Percentiles rank a stretch among this genome's conserved stretches.
Evolutionary conservation across 2,329 filamentous ascomycete species (phyloP).

Genomic region (Teratosphaeria nubilosa): DNA sequence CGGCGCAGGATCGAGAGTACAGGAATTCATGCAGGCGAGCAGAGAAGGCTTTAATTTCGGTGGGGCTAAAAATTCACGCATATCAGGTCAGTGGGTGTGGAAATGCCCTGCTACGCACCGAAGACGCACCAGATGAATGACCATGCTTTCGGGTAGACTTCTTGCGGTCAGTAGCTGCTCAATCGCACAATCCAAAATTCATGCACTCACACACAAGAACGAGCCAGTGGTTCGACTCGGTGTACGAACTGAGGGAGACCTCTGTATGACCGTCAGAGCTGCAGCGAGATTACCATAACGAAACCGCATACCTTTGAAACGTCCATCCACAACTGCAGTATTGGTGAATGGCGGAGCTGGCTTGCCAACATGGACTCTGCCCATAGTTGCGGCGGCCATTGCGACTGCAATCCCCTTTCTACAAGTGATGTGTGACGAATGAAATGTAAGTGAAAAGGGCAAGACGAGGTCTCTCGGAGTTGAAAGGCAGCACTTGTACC

Average conservation of each 20-base stretch:
- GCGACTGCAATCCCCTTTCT: background rate
- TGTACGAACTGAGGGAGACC: conserved; percentile 21
- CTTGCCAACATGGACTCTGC: conserved; percentile 16
- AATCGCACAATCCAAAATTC: background rate
- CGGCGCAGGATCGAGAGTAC: conserved; percentile 46
- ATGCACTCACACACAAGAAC: conserved; percentile 41
- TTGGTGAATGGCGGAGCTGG: conserved; percentile 20
- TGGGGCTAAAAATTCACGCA: conserved; percentile 29
- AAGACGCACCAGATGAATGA: conserved; percentile 47
- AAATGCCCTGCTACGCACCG: no score
- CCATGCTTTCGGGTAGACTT: conserved; percentile 56
- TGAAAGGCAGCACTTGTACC: background rate
- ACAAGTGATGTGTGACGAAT: background rate
- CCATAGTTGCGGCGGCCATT: background rate
- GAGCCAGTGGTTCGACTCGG: conserved; percentile 43
- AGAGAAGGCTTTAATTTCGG: conserved; percentile 56
- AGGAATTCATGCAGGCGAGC: conserved; percentile 50
- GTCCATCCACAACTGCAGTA: conserved; percentile 22
- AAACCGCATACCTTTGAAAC: conserved; percentile 16
- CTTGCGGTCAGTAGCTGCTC: background rate
- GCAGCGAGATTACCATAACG: background rate
- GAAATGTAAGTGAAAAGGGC: background rate
- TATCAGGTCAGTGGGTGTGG: no score
- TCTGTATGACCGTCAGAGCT: conserved; percentile 8
- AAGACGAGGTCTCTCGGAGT: background rate